These are phyloP conservation scores for Botryotinia calthae DNA, from an alignment of 2,329 filamentous ascomycete genomes.

Conservation along the genomic window DNA sequence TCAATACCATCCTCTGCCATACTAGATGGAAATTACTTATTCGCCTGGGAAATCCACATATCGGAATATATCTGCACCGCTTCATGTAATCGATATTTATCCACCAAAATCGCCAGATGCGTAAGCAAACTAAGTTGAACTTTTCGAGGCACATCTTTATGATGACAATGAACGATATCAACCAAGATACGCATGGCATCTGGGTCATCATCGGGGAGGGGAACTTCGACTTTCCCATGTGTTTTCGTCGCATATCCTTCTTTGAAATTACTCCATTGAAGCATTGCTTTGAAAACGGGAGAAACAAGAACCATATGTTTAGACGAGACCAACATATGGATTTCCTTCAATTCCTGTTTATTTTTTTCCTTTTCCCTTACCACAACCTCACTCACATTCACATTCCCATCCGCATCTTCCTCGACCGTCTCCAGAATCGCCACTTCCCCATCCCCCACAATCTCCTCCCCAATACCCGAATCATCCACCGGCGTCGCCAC, in stretches of 20 bases:
- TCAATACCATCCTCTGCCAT: neutral
- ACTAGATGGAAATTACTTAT: conserved; percentile 2
- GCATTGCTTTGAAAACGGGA: conserved; percentile 35
- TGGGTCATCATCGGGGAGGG: conserved; percentile 36
- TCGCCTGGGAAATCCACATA: conserved; percentile 13
- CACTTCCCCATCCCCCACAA: neutral
- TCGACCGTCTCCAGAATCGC: neutral
- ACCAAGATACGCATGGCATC: conserved; percentile 38
- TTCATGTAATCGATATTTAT: conserved; percentile 34
- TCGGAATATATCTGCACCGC: conserved; percentile 20
- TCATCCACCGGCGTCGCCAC: conserved; percentile 1
- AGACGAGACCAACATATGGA: conserved; percentile 28
- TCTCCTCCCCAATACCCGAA: conserved; percentile 12
- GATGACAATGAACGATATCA: conserved; percentile 36
- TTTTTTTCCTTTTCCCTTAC: neutral
- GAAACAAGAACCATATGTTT: conserved; percentile 33
- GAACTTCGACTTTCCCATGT: conserved; percentile 29
- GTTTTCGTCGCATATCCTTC: conserved; percentile 27
- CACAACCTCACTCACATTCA: neutral
- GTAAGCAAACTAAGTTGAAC: conserved; percentile 34
- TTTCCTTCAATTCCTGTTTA: neutral
- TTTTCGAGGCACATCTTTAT: conserved; percentile 29
- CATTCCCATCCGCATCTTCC: neutral
- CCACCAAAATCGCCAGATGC: conserved; percentile 33
- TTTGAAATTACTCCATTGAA: conserved; percentile 27